phyloP scores from a whole-genome alignment of 2,329 filamentous ascomycete species.

The Celoporthe dispersa region DNA sequence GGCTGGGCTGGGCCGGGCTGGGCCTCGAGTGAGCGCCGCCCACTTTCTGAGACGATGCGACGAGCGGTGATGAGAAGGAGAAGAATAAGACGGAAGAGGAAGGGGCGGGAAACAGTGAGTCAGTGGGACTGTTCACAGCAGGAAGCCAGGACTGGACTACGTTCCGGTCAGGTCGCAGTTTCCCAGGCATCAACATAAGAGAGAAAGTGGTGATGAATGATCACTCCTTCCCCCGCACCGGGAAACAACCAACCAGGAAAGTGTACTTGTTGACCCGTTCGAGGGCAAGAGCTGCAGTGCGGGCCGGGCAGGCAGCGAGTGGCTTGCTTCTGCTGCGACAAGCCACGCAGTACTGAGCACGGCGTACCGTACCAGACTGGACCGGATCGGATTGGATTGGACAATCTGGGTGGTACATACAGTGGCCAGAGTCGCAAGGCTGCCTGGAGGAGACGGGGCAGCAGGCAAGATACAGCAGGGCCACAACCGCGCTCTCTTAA shows the following conservation, averaged over 20 bases:
- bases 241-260: neutral
- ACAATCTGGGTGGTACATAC: neutral
- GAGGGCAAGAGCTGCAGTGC: neutral
- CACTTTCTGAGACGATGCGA: neutral
- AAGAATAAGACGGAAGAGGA: neutral
- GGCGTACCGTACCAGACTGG: neutral
- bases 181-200: neutral
- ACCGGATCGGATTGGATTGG: neutral
- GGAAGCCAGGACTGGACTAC: neutral
- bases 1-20: no score
- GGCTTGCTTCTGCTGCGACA: no score
- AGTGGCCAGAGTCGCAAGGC: neutral
- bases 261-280: neutral
- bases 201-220: neutral
- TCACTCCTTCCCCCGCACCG: neutral
- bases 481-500: neutral
- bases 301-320: neutral
- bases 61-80: neutral
- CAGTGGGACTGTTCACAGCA: constrained; percentile 15
- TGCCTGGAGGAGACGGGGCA: neutral
- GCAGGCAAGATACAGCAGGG: neutral
- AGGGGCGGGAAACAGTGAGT: neutral
- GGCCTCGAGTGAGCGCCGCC: no score
- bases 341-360: neutral
- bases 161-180: neutral